Base-by-base conservation (phyloP, 2,329 filamentous ascomycete genomes). In the Periconia macrospinosa region DNA sequence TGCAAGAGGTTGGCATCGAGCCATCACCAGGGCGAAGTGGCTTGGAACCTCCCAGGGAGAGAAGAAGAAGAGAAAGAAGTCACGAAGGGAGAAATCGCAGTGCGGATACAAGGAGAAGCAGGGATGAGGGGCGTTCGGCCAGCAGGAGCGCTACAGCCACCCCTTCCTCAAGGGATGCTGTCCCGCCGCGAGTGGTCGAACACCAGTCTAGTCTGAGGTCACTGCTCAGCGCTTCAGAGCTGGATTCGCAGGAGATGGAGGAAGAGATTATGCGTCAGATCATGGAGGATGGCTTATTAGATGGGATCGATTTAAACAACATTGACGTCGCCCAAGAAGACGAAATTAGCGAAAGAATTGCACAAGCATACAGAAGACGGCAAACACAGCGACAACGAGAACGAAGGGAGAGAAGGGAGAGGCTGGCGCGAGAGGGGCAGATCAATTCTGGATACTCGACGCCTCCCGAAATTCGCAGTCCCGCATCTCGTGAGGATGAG, bases 181-280 rank as follows among this genome's bases (percentile, higher is more conserved):
- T 68, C 8, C 70, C 72, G 9, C 55, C 65, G 9, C 78, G 89
- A 47, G 87, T 86, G 49, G 81, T 97, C 45, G 91, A 94, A 68
- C 93, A 97, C 68, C 93, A 97, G 76, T 88, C 91, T 0, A 96
- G 92, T 54, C 78, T 97, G 59, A 81, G 92, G 49, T 96, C 90
- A 10, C 76, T 97, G 54, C 86, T 97, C 54, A 92, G 90, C 66
- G 84, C 87, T 5, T 90, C 89, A 0, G 89, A 92, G 57, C 81
- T 90, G 53, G 90, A 90, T 62, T 86, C 88, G 44, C 83, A 86
- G 18, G 89, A 93, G 60, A 87, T 96, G 63, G 89, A 96, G 69
- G 86, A 89, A 55, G 92, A 96, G 69, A 95, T 97, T 54, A 84
- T 95, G 61, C 85, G 91, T 42, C 91, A 96, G 69, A 96, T 96